Evolutionary conservation across 257 asterid genomes (phyloP), one percentile per base, ranked within the genome.

Genomic region (Scutellaria minor): DNA sequence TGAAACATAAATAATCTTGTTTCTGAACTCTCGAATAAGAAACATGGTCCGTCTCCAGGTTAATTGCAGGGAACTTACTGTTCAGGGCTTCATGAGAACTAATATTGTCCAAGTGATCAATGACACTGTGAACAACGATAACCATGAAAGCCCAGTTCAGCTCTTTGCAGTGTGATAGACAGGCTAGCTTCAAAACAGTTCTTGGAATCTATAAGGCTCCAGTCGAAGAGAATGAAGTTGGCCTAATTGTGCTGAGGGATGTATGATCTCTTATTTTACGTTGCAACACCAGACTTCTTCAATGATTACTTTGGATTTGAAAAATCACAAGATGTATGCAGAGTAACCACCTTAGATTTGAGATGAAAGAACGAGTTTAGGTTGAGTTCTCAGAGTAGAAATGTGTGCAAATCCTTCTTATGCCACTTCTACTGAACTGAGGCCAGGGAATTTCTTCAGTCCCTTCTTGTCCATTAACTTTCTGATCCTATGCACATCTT

Each of bases 401-500:
- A 54, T 39, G 35, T 1, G 14, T 1, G 46, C 12, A 15, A 13
- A 22, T 54, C 48, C 48, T 63, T 64, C 77, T 81, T 75, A 88
- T 66, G 85, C 54, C 54, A 73, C 82, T 72, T 73, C 89, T 18
- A 83, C 72, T 66, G 78, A 79, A 79, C 95, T 89, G 72, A 79
- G 65, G 41, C 87, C 98, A 9, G 92, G 89, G 41, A 72, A 53
- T 66, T 91, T 94, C 37, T 70, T 83, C 61, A 89, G 78, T 66
- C 85, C 85, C 76, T 78, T 85, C 76, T 81, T 63, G 31, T 82
- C 81, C 76, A 94, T 76, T 64, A 81, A 73, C 75, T 76, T 76
- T 77, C 98, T 84, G 42, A 90, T 79, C 79, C 77, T 80, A 73
- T 80, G 83, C 67, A 85, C 96, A 72, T 91, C 92, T 73, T 80